Evolutionary conservation across 306 rosid genomes (phyloP), one percentile per base, ranked within the genome.

Genomic region (Elaeagnus macrophylla): DNA sequence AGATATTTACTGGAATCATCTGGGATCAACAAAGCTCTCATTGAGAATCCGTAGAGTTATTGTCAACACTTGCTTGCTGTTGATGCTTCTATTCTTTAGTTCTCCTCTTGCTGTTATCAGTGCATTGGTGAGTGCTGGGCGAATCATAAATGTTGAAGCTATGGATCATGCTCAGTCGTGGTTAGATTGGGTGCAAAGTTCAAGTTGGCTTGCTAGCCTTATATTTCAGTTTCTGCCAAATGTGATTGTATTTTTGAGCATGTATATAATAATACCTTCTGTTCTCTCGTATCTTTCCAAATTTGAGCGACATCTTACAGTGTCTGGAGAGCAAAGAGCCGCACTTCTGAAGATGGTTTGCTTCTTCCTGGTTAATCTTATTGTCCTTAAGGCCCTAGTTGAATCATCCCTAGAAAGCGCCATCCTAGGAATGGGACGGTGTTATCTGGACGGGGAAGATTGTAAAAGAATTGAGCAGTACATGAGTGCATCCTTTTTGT

Each of bases 401-500:
- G 99, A 87, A 63, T 91, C 99, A 11, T 91, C 96, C 6, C 68
- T 87, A 50, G 96, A 91, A 82, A 78, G 89, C 72, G 64, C 87
- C 41, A 73, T 87, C 54, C 75, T 91, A 56, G 65, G 73, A 65
- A 91, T 91, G 96, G 96, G 99, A 3, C 79, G 88, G 54, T 87
- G 99, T 72, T 91, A 91, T 75, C 68, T 91, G 75, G 95, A 91
- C 37, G 88, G 95, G 38, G 96, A 82, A 71, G 95, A 91, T 77
- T 91, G 99, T 77, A 87, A 77, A 95, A 91, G 87, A 77, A 91
- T 91, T 67, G 99, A 87, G 76, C 93, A 87, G 40, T 91, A 91
- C 71, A 82, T 91, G 96, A 91, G 99, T 58, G 80, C 89, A 7
- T 86, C 99, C 6, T 87, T 91, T 66, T 67, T 91, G 69, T 80